Evolutionary conservation across 2,329 filamentous ascomycete genomes (phyloP).

Genomic region (Alternaria consortialis): DNA sequence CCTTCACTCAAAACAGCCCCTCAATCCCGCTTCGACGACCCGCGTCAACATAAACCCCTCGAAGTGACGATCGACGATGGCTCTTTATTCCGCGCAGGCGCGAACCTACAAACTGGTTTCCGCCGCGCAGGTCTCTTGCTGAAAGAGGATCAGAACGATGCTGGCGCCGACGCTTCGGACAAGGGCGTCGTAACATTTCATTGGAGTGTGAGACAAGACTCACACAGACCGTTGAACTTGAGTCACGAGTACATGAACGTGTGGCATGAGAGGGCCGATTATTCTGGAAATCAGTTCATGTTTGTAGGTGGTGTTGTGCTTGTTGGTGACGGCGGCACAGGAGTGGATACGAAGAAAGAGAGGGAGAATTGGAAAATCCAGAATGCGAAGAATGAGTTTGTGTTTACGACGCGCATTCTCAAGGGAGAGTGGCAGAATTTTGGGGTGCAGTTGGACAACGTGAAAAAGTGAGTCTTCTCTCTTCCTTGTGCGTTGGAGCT

Average conservation of each 20-base stretch:
- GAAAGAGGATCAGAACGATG: constrained; percentile 31
- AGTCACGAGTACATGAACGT: constrained; percentile 45
- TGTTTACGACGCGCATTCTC: constrained; percentile 27
- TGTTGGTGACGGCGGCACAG: constrained; percentile 30
- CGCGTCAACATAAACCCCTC: constrained; percentile 20
- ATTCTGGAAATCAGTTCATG: constrained; percentile 36
- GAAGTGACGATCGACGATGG: constrained; percentile 40
- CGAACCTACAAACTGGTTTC: constrained; percentile 33
- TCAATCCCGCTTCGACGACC: constrained; percentile 31
- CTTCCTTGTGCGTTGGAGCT: background rate
- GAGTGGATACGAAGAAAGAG: constrained; percentile 24
- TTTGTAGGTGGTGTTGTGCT: constrained; percentile 35
- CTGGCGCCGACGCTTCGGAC: constrained; percentile 31
- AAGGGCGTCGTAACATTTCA: constrained; percentile 37
- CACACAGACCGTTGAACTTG: constrained; percentile 27
- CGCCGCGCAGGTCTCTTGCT: constrained; percentile 35
- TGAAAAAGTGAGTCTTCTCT: constrained; percentile 25
- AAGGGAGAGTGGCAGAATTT: constrained; percentile 39
- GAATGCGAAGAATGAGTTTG: constrained; percentile 30
- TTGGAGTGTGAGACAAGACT: constrained; percentile 36
- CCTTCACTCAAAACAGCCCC: constrained; percentile 21
- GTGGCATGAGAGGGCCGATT: constrained; percentile 41
- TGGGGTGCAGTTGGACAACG: constrained; percentile 35
- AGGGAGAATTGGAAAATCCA: constrained; percentile 33
- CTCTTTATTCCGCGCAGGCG: constrained; percentile 30